Conservation (phyloP, 2,329 filamentous ascomycete species). For the Calycina marina region DNA sequence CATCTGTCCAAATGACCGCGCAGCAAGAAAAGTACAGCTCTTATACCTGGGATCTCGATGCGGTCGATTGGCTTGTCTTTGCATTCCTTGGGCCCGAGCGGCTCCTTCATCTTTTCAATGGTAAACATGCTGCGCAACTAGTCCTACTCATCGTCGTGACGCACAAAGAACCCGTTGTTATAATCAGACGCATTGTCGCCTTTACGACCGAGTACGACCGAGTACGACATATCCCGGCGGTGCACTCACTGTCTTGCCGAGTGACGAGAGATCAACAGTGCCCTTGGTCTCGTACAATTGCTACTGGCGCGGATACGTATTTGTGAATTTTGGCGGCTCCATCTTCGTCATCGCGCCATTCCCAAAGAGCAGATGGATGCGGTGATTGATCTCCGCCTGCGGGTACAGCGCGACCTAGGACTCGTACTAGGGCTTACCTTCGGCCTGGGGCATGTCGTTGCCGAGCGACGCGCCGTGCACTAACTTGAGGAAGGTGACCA, state of each 20-base stretch:
- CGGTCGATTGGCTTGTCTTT: constrained; percentile 18
- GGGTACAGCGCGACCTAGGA: constrained; percentile 15
- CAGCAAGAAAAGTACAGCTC: constrained; percentile 15
- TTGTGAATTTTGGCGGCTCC: constrained; percentile 4
- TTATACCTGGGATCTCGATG: constrained; percentile 11
- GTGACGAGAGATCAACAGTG: constrained; percentile 9
- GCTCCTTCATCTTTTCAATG: constrained; percentile 11
- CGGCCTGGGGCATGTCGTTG: constrained; percentile 26
- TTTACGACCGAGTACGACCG: constrained; percentile 22
- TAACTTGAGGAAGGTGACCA: constrained; percentile 7
- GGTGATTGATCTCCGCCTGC: constrained; percentile 11
- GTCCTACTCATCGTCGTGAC: constrained; percentile 24
- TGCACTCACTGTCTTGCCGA: constrained; percentile 13
- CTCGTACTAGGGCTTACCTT: constrained; percentile 17
- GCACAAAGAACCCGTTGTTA: constrained; percentile 28
- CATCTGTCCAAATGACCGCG: constrained; percentile 10
- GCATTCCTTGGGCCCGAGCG: constrained; percentile 11
- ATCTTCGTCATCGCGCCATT: constrained; percentile 9
- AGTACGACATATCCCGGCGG: constrained; percentile 22
- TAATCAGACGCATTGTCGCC: constrained; percentile 25
- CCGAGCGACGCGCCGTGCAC: constrained; percentile 24
- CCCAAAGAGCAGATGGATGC: constrained; percentile 14
- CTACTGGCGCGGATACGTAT: constrained; percentile 1
- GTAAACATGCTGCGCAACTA: constrained; percentile 21
- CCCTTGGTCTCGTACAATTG: constrained; percentile 9